These are phyloP conservation scores for Pseudomonodictys pantanalensis DNA, from an alignment of 495 filamentous ascomycete species.

Conservation along the genomic window DNA sequence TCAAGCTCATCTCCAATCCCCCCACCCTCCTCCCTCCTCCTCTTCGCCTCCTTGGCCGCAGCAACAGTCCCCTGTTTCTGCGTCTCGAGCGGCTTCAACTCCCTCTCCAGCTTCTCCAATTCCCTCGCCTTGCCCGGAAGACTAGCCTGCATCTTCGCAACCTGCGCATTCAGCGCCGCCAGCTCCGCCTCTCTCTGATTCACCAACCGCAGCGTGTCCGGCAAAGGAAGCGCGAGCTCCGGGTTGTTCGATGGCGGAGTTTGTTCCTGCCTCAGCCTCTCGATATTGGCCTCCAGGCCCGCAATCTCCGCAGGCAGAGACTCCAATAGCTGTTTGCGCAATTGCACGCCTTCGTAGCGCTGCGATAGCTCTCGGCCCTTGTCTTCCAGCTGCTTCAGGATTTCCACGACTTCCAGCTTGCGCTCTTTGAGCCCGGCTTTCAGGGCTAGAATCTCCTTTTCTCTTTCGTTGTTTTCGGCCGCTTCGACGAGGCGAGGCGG, in stretches of 20 bases:
- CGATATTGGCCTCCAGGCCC: constrained; percentile 60
- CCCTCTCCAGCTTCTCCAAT: constrained; percentile 66
- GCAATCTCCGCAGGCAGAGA: constrained; percentile 62
- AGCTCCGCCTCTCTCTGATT: constrained; percentile 60
- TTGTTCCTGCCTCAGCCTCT: constrained; percentile 49
- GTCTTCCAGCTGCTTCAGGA: constrained; percentile 69
- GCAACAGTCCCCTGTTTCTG: constrained; percentile 63
- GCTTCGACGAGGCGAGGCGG: constrained; percentile 79
- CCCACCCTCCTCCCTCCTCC: constrained; percentile 66
- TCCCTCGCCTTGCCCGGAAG: constrained; percentile 72
- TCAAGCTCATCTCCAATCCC: constrained; percentile 78
- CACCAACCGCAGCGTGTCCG: constrained; percentile 58
- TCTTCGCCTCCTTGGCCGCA: constrained; percentile 74
- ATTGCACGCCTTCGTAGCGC: constrained; percentile 59
- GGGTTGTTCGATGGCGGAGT: constrained; percentile 43
- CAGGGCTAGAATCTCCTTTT: constrained; percentile 62
- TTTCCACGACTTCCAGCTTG: constrained; percentile 73
- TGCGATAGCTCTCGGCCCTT: constrained; percentile 59
- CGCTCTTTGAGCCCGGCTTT: constrained; percentile 73
- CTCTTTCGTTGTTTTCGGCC: constrained; percentile 78
- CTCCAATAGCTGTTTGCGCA: constrained; percentile 58
- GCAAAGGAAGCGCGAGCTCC: constrained; percentile 52
- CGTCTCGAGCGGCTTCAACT: constrained; percentile 67
- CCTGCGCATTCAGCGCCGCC: constrained; percentile 62
- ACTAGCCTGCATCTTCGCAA: constrained; percentile 61